Evolutionary conservation across 148 eudicot species (phyloP), one percentile per base, ranked within the genome.

Genomic region (Nyssa sinensis): DNA sequence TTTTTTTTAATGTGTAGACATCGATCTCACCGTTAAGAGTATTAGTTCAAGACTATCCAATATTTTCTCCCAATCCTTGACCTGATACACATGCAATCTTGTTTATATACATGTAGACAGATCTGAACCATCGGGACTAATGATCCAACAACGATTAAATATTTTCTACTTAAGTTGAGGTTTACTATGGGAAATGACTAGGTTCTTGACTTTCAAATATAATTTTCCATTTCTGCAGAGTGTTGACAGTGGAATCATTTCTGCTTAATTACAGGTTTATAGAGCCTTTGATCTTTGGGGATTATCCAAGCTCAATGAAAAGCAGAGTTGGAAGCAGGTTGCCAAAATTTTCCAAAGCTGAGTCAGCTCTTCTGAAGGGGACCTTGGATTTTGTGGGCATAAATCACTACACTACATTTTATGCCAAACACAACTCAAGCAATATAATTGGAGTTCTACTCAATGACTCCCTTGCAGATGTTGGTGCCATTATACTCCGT

Each of bases 371-470:
- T 68, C 67, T 91, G 2, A 95, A 92, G 78, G 99, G 96, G 58
- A 85, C 97, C 1, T 62, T 87, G 44, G 97, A 95, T 76, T 95
- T 92, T 74, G 89, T 95, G n/a, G 99, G 99, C 33, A 88, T 95
- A 67, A 95, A 95, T 77, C 99, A 95, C 71, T 95, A 95, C 75
- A 95, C 97, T 0, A 88, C 99, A 4, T 89, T 86, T 81, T 95
- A 86, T 44, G 93, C 89, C 69, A 76, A 53, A 70, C 49, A 83
- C 32, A 85, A 85, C 69, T 69, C 69, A 37, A 78, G 88, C 17
- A 72, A 83, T 74, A n/a, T 93, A 9, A 62, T 82, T 25, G 91
- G 88, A 0, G 34, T 69, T 30, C 41, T 93, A 2, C 85, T 91
- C 57, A 86, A 87, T 7, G 96, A 93, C 70, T 66, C 94, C 8